Conservation (phyloP, 2,329 filamentous ascomycete genomes). For the Colletotrichum sp. region DNA sequence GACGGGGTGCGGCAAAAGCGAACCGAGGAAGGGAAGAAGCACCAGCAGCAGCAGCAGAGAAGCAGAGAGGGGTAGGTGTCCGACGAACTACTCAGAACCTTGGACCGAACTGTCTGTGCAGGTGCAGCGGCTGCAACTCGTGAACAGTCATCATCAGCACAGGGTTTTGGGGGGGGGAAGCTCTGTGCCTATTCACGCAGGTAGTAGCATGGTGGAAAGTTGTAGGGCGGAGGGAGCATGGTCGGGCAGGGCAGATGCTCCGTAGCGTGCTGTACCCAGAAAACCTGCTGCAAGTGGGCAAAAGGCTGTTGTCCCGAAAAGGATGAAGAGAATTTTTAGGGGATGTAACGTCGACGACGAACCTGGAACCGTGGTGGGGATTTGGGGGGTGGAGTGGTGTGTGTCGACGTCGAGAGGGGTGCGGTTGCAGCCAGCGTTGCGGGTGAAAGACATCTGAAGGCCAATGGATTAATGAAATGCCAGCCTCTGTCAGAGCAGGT, state of each 20-base stretch:
- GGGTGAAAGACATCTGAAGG: background rate
- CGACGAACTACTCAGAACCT: background rate
- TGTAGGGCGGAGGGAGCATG: background rate
- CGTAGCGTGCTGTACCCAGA: background rate
- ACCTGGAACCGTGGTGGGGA: slow-evolving; percentile 20
- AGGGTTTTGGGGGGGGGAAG: background rate
- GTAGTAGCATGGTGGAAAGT: background rate
- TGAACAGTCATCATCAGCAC: background rate
- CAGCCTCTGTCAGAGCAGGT: background rate
- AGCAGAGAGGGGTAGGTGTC: background rate
- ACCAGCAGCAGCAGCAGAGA: background rate
- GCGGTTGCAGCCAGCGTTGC: background rate
- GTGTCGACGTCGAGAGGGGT: background rate
- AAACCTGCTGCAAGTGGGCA: background rate
- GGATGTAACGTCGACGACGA: slow-evolving; percentile 22
- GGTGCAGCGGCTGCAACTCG: background rate
- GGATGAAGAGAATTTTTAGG: slow-evolving; percentile 13
- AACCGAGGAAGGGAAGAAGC: background rate
- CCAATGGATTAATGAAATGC: background rate
- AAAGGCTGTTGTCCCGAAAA: slow-evolving; percentile 6
- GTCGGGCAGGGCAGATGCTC: background rate
- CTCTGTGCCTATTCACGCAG: background rate
- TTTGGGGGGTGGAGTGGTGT: background rate
- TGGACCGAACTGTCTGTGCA: background rate
- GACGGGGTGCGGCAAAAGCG: background rate